A percentile compares a stretch with the other conserved stretches of the same genome.
phyloP scores from a whole-genome alignment of 805 yeast genomes.

The Kregervanrija fluxuum region DNA sequence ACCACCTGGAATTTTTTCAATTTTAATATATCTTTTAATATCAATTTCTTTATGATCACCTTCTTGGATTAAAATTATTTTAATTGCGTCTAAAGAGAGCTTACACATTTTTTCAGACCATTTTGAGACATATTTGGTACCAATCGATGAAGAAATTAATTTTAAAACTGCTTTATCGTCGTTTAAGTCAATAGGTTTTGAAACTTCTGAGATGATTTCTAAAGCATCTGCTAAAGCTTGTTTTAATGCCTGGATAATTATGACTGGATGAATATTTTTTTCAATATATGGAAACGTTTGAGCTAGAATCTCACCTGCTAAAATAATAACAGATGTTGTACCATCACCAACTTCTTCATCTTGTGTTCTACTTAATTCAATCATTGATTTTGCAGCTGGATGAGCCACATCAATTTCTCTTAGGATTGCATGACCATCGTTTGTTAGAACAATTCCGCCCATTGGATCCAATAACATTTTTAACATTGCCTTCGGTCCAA shows the following conservation, averaged over 20 bases:
- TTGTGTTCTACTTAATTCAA: conserved; percentile 92
- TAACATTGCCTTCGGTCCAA: conserved; percentile 98
- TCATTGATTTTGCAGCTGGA: conserved; percentile 99
- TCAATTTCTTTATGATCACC: conserved; percentile 75
- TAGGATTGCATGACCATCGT: conserved; percentile 97
- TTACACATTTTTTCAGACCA: conserved; percentile 92
- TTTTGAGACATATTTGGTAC: conserved; percentile 86
- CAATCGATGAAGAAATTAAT: conserved; percentile 84
- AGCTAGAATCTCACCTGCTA: conserved; percentile 95
- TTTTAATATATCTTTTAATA: conserved; percentile 83
- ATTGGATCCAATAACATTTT: conserved; percentile 96
- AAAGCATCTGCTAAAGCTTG: conserved; percentile 87
- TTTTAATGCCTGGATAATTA: conserved; percentile 89
- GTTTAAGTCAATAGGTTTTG: conserved; percentile 73
- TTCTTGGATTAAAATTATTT: conserved; percentile 64
- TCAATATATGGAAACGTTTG: conserved; percentile 93
- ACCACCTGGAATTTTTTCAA: conserved; percentile 97
- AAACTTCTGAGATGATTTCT: conserved; percentile 75
- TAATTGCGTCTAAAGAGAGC: conserved; percentile 81
- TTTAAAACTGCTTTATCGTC: conserved; percentile 84
- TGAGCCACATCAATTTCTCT: conserved; percentile 97
- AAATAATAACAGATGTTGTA: conserved; percentile 91
- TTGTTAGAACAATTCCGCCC: conserved; percentile 93
- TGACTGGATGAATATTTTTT: conserved; percentile 94
- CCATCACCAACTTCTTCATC: conserved; percentile 93